Conservation (phyloP, 2,329 filamentous ascomycete species). For the Byssoonygena ceratinophila region DNA sequence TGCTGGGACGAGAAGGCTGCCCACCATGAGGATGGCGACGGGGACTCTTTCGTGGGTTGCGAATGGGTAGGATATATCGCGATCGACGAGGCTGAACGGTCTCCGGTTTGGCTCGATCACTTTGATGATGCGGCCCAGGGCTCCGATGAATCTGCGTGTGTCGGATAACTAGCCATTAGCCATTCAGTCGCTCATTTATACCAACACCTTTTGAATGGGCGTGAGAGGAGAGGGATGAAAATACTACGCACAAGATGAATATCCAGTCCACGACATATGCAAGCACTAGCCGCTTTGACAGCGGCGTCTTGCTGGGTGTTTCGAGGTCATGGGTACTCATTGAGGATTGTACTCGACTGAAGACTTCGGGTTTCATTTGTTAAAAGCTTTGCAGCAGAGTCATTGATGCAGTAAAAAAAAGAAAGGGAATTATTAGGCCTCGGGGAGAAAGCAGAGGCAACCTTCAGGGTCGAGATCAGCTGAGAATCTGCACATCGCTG, state of each 20-base stretch:
- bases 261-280: constrained; percentile 69
- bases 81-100: constrained; percentile 62
- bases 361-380: neutral
- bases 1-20: constrained; percentile 54
- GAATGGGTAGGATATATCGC: constrained; percentile 68
- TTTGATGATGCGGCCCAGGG: constrained; percentile 50
- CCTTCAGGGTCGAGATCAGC: no score
- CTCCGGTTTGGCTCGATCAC: constrained; percentile 54
- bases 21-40: constrained; percentile 53
- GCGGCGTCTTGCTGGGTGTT: constrained; percentile 13
- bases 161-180: no score
- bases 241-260: constrained; percentile 45
- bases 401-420: neutral
- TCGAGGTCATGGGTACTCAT: neutral
- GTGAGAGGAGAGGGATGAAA: neutral
- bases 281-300: constrained; percentile 45
- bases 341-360: constrained; percentile 3
- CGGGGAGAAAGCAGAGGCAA: neutral
- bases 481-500: no score
- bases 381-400: neutral
- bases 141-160: constrained; percentile 45
- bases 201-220: no score
- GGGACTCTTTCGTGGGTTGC: constrained; percentile 62
- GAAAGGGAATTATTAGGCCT: neutral
- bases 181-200: no score